Base-by-base conservation (phyloP, 2,329 filamentous ascomycete genomes). In the Sclerotiophoma versabilis region DNA sequence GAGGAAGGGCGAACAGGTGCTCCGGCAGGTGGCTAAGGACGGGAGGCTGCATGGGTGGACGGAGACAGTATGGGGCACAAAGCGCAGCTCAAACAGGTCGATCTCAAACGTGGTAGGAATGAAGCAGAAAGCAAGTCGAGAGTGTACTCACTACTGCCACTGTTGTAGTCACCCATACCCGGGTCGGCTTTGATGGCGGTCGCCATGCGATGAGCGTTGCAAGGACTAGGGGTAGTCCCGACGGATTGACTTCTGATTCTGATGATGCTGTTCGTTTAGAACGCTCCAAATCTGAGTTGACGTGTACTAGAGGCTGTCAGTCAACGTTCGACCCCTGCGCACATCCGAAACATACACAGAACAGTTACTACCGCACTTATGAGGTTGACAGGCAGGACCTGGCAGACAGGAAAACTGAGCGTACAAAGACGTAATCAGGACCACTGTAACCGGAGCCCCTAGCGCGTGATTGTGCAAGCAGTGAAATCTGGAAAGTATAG, bases 61-160 rank as follows among this genome's bases (percentile, higher is more conserved):
- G 45, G 51, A 41, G 33, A 49, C 39, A 36, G 63, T 57, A 53
- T 57, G 62, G 69, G 62, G 64, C 53, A 58, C 66, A 62, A 64
- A 55, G 65, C 60, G 54, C 54, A 65, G 65, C 62, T 62, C 67
- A 71, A 73, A 72, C 70, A 64, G 58, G 43, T 58, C 54, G 63
- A 67, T 63, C 60, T 70, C 69, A 68, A 71, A 69, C 61, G 57
- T 49, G 23, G 58, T 57, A 57, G 63, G 52, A 55, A 69, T 57
- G 63, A 72, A 68, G 69, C 67, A 55, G 41, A 19, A 45, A 17
- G 11, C 1, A 41, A 36, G 14, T 23, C 36, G 39, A 36, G 32
- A 12, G 27, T 43, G 44, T 38, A 69, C 72, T 68, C 57, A 75
- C 72, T 66, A 66, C 69, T 72, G 56, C 71, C 66, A 57, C 71